Percentiles rank a stretch among this genome's conserved stretches.
These are phyloP conservation scores for Thermothielavioides terrestris DNA, from an alignment of 495 filamentous ascomycete species.

Conservation along the genomic window DNA sequence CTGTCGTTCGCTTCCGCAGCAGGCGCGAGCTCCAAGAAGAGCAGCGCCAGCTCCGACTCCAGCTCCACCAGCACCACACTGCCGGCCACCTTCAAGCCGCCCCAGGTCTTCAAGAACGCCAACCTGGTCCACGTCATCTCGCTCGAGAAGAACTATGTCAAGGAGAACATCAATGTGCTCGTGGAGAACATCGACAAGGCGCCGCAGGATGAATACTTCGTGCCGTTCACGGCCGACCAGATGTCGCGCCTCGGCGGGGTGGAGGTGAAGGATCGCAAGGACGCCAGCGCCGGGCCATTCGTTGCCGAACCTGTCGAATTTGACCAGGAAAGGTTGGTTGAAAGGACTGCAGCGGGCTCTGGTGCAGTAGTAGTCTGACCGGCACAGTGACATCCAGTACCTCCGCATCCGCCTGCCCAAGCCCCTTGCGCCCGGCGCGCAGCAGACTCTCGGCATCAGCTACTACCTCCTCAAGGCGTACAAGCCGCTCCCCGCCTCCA, in stretches of 20 bases:
- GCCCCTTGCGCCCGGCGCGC: constrained; percentile 62
- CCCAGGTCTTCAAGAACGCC: constrained; percentile 81
- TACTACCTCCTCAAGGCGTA: constrained; percentile 70
- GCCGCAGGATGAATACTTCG: constrained; percentile 78
- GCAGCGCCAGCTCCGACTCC: constrained; percentile 3
- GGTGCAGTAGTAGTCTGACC: not conserved
- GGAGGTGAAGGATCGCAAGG: constrained; percentile 87
- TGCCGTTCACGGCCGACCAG: constrained; percentile 69
- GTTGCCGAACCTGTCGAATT: constrained; percentile 56
- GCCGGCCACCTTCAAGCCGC: constrained; percentile 68
- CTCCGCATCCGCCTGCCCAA: constrained; percentile 69
- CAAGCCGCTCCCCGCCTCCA: constrained; percentile 67
- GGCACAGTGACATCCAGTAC: constrained; percentile 64
- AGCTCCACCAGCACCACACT: constrained; percentile 39
- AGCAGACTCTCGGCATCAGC: constrained; percentile 79
- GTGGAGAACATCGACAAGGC: constrained; percentile 73
- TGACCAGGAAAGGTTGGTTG: constrained; percentile 50
- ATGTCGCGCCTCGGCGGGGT: constrained; percentile 71
- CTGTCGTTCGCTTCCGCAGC: constrained; percentile 29
- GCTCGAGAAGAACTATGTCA: constrained; percentile 81
- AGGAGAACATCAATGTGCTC: constrained; percentile 85
- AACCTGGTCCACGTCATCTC: constrained; percentile 88
- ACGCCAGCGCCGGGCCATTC: constrained; percentile 56
- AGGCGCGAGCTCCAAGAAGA: constrained; percentile 29
- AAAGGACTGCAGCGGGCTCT: not conserved